These are phyloP conservation scores for Basidiobolus heterosporus DNA, from an alignment of 371 early-diverging fungal species.

Conservation along the genomic window DNA sequence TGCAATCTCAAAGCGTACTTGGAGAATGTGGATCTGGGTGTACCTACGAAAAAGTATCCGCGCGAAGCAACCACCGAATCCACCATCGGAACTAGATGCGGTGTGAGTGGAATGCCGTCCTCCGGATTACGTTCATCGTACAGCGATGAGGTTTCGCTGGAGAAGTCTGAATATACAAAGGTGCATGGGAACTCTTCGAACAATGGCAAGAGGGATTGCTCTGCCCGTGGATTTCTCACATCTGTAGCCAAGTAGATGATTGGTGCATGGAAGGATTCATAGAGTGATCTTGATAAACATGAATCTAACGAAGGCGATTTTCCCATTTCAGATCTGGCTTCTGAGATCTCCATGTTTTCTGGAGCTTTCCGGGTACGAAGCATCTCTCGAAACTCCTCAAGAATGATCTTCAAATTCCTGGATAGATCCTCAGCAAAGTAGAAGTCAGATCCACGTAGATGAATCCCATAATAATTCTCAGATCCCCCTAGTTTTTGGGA, in stretches of 20 bases:
- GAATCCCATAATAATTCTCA: too few relatives aligned
- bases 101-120: background rate
- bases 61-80: constrained; percentile 2
- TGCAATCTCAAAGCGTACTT: constrained; percentile 3
- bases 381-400: too few relatives aligned
- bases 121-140: background rate
- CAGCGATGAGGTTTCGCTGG: background rate
- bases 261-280: background rate
- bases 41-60: constrained; percentile 3
- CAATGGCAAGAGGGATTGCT: background rate
- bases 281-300: too few relatives aligned
- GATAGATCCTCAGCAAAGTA: too few relatives aligned
- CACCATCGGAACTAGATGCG: background rate
- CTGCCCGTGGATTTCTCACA: background rate
- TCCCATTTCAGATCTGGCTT: too few relatives aligned
- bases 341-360: too few relatives aligned
- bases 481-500: too few relatives aligned
- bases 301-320: too few relatives aligned
- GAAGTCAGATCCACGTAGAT: too few relatives aligned
- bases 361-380: too few relatives aligned
- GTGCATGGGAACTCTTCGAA: constrained; percentile 3
- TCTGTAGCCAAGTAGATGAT: constrained; percentile 4
- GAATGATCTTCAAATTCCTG: too few relatives aligned
- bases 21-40: background rate
- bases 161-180: constrained; percentile 1